Conservation (phyloP, 768 basidiomycete species). For the Brasilioporus rufonigricans region DNA sequence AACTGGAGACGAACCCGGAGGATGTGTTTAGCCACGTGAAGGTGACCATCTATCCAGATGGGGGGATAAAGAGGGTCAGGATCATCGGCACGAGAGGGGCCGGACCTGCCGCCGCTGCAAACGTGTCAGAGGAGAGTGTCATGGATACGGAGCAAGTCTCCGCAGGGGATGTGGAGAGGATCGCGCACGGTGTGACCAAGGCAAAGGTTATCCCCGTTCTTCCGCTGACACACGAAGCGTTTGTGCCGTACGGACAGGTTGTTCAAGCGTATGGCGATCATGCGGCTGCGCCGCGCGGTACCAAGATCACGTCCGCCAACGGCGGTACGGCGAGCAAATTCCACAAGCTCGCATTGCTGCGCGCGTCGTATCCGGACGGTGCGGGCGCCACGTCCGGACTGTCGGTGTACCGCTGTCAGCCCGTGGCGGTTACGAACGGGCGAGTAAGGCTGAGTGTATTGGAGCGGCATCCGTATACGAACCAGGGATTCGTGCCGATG, state of each 20-base stretch:
- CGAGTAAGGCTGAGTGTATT: slow-evolving; percentile 64
- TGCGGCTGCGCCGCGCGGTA: slow-evolving; percentile 61
- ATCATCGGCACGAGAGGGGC: slow-evolving; percentile 59
- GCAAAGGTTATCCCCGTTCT: slow-evolving; percentile 47
- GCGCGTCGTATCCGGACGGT: slow-evolving; percentile 60
- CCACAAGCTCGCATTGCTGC: slow-evolving; percentile 81
- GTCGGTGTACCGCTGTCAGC: slow-evolving; percentile 82
- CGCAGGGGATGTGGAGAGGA: neutral
- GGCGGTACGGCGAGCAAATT: slow-evolving; percentile 90
- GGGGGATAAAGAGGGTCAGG: slow-evolving; percentile 92
- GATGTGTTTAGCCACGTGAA: slow-evolving; percentile 77
- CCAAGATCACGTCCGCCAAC: slow-evolving; percentile 79
- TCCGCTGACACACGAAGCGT: slow-evolving; percentile 81
- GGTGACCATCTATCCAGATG: slow-evolving; percentile 91
- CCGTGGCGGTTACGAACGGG: slow-evolving; percentile 42
- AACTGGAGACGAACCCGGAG: slow-evolving; percentile 63
- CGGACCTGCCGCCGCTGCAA: slow-evolving; percentile 4
- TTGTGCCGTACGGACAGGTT: slow-evolving; percentile 86
- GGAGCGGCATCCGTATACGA: slow-evolving; percentile 87
- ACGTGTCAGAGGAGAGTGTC: slow-evolving; percentile 4
- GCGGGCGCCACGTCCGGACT: slow-evolving; percentile 62
- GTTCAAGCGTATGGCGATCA: slow-evolving; percentile 81
- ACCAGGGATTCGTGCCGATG: slow-evolving; percentile 95
- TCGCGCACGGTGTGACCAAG: slow-evolving; percentile 9
- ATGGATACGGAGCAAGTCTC: slow-evolving; percentile 3